Base-by-base conservation (phyloP, 2,329 filamentous ascomycete genomes). In the Fusarium sublunatum region DNA sequence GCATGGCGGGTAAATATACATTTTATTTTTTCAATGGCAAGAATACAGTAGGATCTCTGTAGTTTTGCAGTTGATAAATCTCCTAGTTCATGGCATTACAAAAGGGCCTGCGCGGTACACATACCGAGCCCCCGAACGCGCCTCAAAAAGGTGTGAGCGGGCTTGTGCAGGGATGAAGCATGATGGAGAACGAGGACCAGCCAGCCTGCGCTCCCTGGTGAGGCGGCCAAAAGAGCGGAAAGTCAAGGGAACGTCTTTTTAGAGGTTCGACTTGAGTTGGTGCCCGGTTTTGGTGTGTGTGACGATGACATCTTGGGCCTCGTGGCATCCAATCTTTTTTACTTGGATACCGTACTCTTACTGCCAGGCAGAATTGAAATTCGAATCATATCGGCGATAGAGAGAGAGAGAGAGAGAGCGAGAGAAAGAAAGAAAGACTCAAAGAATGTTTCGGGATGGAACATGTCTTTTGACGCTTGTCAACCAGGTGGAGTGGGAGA, bases 301-400 rank as follows among this genome's bases (percentile, higher is more conserved):
- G 61, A 62, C 61, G 61, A 64, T 65, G 61, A 65, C 61, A 65
- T 65, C 61, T 53, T 38, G 48, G 53, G 57, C 61, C 61, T 65
- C 61, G 61, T 65, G 61, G 61, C 61, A 65, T 62, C 61, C 61
- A 64, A 64, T 51, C 51, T 61, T 29, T 56, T 59, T 44, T 2
- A 19, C 19, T 19, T 19, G 19, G 19, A 19, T 19, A 19, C 19
- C 2, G 19, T 3, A 19, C 19, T 19, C 19, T 19, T 19, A 19
- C 19, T 19, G 19, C 19, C 19, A 19, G 19, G n/a, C n/a, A n/a
- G n/a, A n/a, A n/a, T n/a, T n/a, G n/a, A n/a, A n/a, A n/a, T n/a
- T n/a, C n/a, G n/a, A 19, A 19, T 19, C 19, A 19, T 19, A 3
- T 19, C 19, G 19, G 19, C 19, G 19, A 19, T 19, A 19, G 19